Base-by-base conservation (phyloP, 257 asterid genomes). In the Scutellaria barbata region DNA sequence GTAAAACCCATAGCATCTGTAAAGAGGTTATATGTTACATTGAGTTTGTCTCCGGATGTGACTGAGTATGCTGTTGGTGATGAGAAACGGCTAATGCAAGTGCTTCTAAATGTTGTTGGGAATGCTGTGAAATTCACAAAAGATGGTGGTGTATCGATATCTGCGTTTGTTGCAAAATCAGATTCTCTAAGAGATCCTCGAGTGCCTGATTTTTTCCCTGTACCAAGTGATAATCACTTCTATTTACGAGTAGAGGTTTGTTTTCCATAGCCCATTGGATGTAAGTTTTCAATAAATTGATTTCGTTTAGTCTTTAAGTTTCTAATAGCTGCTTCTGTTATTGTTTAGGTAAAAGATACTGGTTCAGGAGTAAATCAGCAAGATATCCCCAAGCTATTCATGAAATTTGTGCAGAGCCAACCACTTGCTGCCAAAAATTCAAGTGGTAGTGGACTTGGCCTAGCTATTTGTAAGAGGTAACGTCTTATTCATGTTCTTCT, bases 121-220 rank as follows among this genome's bases (percentile, higher is more conserved):
- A 95, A 95, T 81, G 99, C 99, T 47, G 95, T 92, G 71, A 95
- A 95, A 77, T 95, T 95, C 87, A 82, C 98, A 8, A 92, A 85
- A 80, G 97, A 92, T 74, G 99, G 99, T 18, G 85, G 96, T 22
- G 73, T 92, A 62, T 85, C 96, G 3, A 76, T 95, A 68, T 70
- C 92, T 69, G 98, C 97, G 58, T 81, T 76, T 74, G 83, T 85
- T 73, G 98, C 97, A 58, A 95, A 92, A 77, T 64, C 94, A 8
- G 98, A 95, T 13, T 77, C 88, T 63, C 63, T 85, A 56, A 87
- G 93, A 81, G 96, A 90, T 83, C 90, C 91, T 47, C 86, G 81
- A 41, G 89, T 87, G 69, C 98, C 94, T 5, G 97, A 95, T 3
- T 89, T 95, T 76, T 87, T 78, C 35, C 92, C 95, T 4, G 74